Conservation (phyloP, 2,329 filamentous ascomycete genomes). For the Raffaelea ambrosiae region DNA sequence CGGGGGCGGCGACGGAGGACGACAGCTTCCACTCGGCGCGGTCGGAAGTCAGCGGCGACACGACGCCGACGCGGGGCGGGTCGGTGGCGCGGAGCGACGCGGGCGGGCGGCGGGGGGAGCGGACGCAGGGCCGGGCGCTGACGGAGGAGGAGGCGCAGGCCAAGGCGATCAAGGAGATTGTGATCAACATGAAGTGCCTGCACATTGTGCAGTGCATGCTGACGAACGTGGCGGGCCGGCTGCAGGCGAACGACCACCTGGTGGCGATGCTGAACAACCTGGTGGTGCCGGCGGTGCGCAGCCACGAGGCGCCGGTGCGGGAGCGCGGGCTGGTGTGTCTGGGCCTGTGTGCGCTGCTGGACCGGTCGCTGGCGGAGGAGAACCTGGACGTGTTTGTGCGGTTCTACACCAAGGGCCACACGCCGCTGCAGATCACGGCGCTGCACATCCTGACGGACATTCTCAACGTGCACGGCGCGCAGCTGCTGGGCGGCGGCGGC, state of each 20-base stretch:
- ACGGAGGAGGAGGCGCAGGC: slow-evolving; percentile 58
- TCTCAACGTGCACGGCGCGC: slow-evolving; percentile 75
- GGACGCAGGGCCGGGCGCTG: slow-evolving; percentile 30
- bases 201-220: slow-evolving; percentile 98
- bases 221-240: slow-evolving; percentile 77
- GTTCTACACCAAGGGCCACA: slow-evolving; percentile 89
- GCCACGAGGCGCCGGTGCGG: slow-evolving; percentile 84
- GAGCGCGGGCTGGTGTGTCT: slow-evolving; percentile 85
- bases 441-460: slow-evolving; percentile 91
- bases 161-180: slow-evolving; percentile 81
- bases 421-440: slow-evolving; percentile 79
- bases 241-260: slow-evolving; percentile 85
- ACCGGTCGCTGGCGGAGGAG: slow-evolving; percentile 83
- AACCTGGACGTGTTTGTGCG: slow-evolving; percentile 91
- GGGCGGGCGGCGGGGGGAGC: slow-evolving; percentile 11
- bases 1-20: slow-evolving; percentile 44
- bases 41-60: slow-evolving; percentile 69
- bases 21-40: slow-evolving; percentile 91
- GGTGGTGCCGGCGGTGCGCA: slow-evolving; percentile 88
- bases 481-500: slow-evolving; percentile 57
- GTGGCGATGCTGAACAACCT: slow-evolving; percentile 97
- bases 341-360: slow-evolving; percentile 83
- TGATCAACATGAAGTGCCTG: slow-evolving; percentile 97
- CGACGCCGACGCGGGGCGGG: slow-evolving; percentile 40
- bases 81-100: slow-evolving; percentile 22